Conservation (phyloP, 495 filamentous ascomycete species). For the Aspergillus ellipticus region DNA sequence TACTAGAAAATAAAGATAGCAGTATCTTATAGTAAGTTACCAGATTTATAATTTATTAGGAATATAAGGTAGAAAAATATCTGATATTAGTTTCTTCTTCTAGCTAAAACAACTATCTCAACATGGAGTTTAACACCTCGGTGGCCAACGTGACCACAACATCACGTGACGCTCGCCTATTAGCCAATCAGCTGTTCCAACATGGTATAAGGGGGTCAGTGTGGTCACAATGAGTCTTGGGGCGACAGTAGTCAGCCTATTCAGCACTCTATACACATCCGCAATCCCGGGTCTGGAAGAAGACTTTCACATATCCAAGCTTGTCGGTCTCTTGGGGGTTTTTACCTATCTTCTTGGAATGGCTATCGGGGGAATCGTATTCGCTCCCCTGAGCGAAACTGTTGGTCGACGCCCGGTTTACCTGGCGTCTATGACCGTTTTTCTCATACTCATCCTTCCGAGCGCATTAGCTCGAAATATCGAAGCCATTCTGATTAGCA, state of each 20-base stretch:
- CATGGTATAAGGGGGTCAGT: constrained; percentile 16
- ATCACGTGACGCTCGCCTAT: too few species aligned
- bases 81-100: too few species aligned
- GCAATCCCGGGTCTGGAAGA: constrained; percentile 20
- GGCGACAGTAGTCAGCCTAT: constrained; percentile 16
- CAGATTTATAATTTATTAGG: too few species aligned
- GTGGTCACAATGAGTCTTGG: constrained; percentile 16
- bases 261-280: constrained; percentile 15
- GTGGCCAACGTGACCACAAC: too few species aligned
- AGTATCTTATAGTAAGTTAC: too few species aligned
- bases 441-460: constrained; percentile 62
- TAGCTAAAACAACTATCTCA: too few species aligned
- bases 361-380: constrained; percentile 61
- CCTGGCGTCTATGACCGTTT: constrained; percentile 54
- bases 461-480: constrained; percentile 62
- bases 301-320: constrained; percentile 57
- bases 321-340: constrained; percentile 64
- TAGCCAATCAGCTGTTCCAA: too few species aligned
- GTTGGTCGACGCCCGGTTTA: constrained; percentile 70
- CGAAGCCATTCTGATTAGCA: constrained; percentile 57
- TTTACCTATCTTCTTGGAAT: constrained; percentile 65
- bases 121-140: too few species aligned
- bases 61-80: too few species aligned
- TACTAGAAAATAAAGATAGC: too few species aligned
- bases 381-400: constrained; percentile 71